Conservation (phyloP, 2,329 filamentous ascomycete species). For the Alternaria alternata region DNA sequence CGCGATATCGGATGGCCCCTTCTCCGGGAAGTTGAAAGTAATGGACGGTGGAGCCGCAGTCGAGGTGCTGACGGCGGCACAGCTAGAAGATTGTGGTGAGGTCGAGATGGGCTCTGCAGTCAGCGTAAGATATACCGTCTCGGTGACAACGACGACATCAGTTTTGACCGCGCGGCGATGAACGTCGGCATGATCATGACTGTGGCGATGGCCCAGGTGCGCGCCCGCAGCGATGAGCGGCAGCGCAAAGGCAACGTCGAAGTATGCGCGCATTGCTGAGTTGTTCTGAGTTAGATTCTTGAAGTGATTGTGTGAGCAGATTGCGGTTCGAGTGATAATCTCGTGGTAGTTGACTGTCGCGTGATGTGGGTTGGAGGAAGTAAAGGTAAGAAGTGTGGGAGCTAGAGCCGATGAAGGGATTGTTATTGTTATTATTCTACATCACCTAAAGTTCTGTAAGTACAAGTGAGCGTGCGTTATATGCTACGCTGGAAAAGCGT, state of each 20-base stretch:
- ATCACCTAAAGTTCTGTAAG: neutral
- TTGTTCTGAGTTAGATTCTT: neutral
- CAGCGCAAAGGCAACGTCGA: neutral
- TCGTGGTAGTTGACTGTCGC: slow-evolving; percentile 2
- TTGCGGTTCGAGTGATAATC: neutral
- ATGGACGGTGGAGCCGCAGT: neutral
- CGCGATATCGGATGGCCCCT: neutral
- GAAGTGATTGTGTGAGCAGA: neutral
- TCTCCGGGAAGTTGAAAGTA: neutral
- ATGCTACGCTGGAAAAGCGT: neutral
- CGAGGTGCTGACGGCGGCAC: neutral
- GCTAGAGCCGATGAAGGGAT: neutral
- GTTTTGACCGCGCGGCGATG: slow-evolving; percentile 9
- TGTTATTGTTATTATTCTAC: slow-evolving; percentile 1
- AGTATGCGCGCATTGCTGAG: slow-evolving; percentile 4
- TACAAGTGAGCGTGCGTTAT: slow-evolving; percentile 11
- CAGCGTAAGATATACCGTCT: slow-evolving; percentile 17
- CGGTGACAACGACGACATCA: slow-evolving; percentile 17
- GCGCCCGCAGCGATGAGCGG: slow-evolving; percentile 7
- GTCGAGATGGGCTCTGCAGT: neutral
- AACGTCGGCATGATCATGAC: slow-evolving; percentile 2
- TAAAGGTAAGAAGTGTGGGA: slow-evolving; percentile 1
- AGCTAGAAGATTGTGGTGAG: neutral
- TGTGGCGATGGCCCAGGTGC: neutral
- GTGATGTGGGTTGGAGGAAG: neutral